Percentiles rank a stretch among this genome's conserved stretches.
These are phyloP conservation scores for Diplodia intermedia DNA, from an alignment of 2,329 filamentous ascomycete species.

Conservation along the genomic window DNA sequence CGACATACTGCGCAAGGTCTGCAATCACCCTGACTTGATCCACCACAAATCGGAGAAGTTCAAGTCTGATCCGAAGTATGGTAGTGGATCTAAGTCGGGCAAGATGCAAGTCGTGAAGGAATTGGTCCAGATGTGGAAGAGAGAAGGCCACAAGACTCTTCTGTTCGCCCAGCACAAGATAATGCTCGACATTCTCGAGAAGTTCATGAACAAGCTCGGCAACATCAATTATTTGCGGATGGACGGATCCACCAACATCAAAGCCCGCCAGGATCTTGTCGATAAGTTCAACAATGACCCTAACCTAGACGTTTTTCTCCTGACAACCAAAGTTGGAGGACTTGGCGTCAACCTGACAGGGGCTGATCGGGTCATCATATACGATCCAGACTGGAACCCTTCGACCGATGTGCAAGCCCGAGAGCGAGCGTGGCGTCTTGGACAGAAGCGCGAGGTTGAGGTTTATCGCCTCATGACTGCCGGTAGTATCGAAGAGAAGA, in stretches of 20 bases:
- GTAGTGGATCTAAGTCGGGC: constrained; percentile 78
- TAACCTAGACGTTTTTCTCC: constrained; percentile 82
- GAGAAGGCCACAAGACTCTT: constrained; percentile 90
- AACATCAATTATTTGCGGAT: constrained; percentile 83
- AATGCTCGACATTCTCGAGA: constrained; percentile 94
- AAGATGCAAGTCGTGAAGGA: constrained; percentile 96
- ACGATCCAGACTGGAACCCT: constrained; percentile 98
- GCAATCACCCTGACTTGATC: constrained; percentile 92
- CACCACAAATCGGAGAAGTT: constrained; percentile 58
- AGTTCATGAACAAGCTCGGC: constrained; percentile 72
- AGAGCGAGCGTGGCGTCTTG: constrained; percentile 92
- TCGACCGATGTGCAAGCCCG: constrained; percentile 95
- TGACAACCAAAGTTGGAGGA: constrained; percentile 95
- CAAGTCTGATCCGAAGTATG: constrained; percentile 63
- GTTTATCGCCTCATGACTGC: constrained; percentile 98
- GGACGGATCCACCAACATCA: constrained; percentile 91
- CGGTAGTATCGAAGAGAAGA: constrained; percentile 98
- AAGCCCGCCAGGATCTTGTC: constrained; percentile 85
- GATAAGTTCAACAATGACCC: constrained; percentile 89
- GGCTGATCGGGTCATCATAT: constrained; percentile 95
- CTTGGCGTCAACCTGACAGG: constrained; percentile 94
- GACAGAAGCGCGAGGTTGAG: constrained; percentile 92
- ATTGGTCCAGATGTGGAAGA: constrained; percentile 85
- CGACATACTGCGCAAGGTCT: constrained; percentile 92
- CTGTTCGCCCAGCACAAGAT: constrained; percentile 92